phyloP scores from a whole-genome alignment of 805 yeast species.

The Brettanomyces bruxellensis region DNA sequence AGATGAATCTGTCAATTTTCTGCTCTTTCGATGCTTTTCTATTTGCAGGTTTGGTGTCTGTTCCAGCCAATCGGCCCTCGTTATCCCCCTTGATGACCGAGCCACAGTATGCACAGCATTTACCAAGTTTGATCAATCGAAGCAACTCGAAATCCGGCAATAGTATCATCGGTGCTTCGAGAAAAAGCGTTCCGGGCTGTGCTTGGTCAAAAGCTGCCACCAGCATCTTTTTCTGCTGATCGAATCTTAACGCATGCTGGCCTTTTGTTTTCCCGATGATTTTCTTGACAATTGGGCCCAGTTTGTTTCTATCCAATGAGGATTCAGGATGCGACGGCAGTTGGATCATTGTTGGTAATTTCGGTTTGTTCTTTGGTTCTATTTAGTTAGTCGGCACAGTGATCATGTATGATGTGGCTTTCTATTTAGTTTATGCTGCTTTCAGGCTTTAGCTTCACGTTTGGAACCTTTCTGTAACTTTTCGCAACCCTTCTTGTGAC shows the following conservation, averaged over 20 bases:
- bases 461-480: too few relatives aligned
- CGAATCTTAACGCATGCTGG: constrained; percentile 5
- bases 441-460: too few relatives aligned
- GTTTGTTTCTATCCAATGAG: not conserved
- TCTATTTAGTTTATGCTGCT: too few relatives aligned
- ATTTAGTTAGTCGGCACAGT: not conserved
- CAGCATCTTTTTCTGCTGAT: constrained; percentile 2
- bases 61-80: constrained; percentile 16
- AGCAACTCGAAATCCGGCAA: constrained; percentile 18
- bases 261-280: constrained; percentile 4
- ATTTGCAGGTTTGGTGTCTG: constrained; percentile 6
- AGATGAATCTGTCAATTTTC: constrained; percentile 20
- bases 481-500: too few relatives aligned
- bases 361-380: not conserved
- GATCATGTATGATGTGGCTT: not conserved
- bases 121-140: constrained; percentile 20
- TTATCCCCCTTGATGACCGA: constrained; percentile 23
- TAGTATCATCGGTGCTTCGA: constrained; percentile 24
- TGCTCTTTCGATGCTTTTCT: constrained; percentile 7
- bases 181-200: constrained; percentile 13
- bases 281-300: constrained; percentile 2
- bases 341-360: not conserved
- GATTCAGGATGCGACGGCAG: constrained; percentile 1
- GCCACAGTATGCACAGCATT: constrained; percentile 25
- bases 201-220: constrained; percentile 3